A percentile compares a stretch with the other conserved stretches of the same genome.
phyloP scores from a whole-genome alignment of 768 basidiomycete species.

The Sarcomyxa edulis region DNA sequence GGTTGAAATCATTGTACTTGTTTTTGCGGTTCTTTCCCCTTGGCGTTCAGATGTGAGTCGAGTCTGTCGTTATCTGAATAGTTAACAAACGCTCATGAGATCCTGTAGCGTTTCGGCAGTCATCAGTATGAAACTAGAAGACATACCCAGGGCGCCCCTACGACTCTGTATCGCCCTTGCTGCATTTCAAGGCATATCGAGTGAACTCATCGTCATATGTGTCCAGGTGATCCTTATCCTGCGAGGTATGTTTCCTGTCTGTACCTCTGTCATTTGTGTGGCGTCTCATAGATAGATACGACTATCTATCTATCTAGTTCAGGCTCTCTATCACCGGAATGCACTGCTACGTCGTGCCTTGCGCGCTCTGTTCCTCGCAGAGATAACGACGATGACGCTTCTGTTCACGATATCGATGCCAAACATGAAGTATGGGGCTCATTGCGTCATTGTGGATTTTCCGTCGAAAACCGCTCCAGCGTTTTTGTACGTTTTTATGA shows the following conservation, averaged over 20 bases:
- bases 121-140: slow-evolving; percentile 10
- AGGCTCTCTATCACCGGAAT: slow-evolving; percentile 15
- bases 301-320: slow-evolving; percentile 15
- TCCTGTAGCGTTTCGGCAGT: slow-evolving; percentile 9
- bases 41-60: slow-evolving; percentile 13
- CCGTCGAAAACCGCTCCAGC: slow-evolving; percentile 9
- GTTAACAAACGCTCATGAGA: neutral
- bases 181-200: slow-evolving; percentile 14
- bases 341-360: slow-evolving; percentile 10
- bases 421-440: slow-evolving; percentile 10
- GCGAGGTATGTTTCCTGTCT: slow-evolving; percentile 12
- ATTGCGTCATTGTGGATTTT: slow-evolving; percentile 14
- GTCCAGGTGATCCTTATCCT: slow-evolving; percentile 17
- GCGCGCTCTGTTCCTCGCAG: slow-evolving; percentile 9
- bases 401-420: slow-evolving; percentile 9
- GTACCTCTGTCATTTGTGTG: neutral
- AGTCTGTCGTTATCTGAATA: too few species aligned
- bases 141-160: slow-evolving; percentile 1
- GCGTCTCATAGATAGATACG: too few species aligned
- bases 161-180: slow-evolving; percentile 8
- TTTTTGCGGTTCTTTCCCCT: slow-evolving; percentile 15
- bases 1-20: slow-evolving; percentile 15
- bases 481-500: slow-evolving; percentile 18
- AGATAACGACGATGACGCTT: slow-evolving; percentile 12
- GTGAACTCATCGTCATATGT: slow-evolving; percentile 14